Percentiles rank a stretch among this genome's conserved stretches.
phyloP scores from a whole-genome alignment of 352 stramenopile genomes.

The Phytophthora multivora region DNA sequence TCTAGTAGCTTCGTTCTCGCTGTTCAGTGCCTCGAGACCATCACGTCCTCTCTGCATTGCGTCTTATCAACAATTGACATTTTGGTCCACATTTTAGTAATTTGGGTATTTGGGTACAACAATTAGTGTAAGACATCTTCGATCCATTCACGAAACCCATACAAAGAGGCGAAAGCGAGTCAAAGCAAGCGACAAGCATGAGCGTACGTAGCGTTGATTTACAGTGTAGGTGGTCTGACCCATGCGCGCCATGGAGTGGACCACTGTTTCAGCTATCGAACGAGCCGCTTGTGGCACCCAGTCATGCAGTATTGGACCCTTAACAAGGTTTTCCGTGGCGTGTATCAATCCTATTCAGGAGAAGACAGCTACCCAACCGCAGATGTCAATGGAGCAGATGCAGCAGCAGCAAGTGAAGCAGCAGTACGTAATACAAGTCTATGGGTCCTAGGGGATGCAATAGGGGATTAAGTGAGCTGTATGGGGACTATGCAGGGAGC shows the following conservation, averaged over 20 bases:
- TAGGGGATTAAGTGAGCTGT: not conserved
- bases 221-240: not conserved
- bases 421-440: constrained; percentile 43
- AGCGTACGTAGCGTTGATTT: constrained; percentile 1
- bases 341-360: constrained; percentile 7
- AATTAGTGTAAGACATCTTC: not conserved
- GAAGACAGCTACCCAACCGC: constrained; percentile 18
- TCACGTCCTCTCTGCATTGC: not conserved
- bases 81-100: not conserved
- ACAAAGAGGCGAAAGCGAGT: not conserved
- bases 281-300: not conserved
- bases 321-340: not conserved
- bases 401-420: constrained; percentile 87
- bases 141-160: constrained; percentile 7
- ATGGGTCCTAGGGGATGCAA: no score
- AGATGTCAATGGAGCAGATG: constrained; percentile 84
- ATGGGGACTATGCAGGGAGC: constrained; percentile 40
- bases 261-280: not conserved
- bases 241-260: not conserved
- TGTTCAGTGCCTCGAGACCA: constrained; percentile 19
- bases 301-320: not conserved
- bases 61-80: not conserved
- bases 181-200: not conserved
- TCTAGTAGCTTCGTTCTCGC: constrained; percentile 24
- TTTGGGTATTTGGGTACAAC: not conserved